Conservation (phyloP, 2,329 filamentous ascomycete genomes). For the Epichloe scottii region DNA sequence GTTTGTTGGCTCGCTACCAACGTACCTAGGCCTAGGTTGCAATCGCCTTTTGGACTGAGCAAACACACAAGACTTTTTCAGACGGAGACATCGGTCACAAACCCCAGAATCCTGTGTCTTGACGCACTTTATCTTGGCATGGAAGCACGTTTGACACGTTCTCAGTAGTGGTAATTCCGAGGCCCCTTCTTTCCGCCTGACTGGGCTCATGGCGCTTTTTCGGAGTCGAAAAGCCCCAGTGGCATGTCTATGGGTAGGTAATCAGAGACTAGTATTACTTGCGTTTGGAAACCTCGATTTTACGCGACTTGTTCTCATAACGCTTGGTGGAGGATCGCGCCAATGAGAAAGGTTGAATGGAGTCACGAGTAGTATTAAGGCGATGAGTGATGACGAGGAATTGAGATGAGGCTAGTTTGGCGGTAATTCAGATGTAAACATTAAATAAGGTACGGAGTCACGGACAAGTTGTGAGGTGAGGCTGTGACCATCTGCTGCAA, state of each 20-base stretch:
- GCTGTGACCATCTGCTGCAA: too few relatives aligned
- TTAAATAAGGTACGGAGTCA: too few relatives aligned
- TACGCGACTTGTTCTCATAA: too few relatives aligned
- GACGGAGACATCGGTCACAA: conserved; percentile 21
- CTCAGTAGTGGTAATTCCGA: conserved; percentile 8
- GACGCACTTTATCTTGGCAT: conserved; percentile 23
- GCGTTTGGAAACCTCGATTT: too few relatives aligned
- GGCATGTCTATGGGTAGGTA: not conserved
- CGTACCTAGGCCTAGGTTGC: conserved; percentile 10
- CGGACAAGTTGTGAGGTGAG: too few relatives aligned
- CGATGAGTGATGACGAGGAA: too few relatives aligned
- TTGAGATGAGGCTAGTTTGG: too few relatives aligned
- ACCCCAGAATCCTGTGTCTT: conserved; percentile 20
- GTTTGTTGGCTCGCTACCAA: not conserved
- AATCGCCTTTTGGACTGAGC: conserved; percentile 17
- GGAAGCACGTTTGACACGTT: conserved; percentile 23
- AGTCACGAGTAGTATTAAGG: too few relatives aligned
- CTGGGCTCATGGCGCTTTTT: not conserved
- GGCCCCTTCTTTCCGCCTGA: not conserved
- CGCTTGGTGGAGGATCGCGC: not conserved
- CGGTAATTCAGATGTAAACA: too few relatives aligned
- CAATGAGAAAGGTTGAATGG: not conserved
- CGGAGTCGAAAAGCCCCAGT: not conserved
- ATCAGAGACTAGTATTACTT: too few relatives aligned
- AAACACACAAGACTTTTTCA: conserved; percentile 21